Percentiles rank a stretch among this genome's conserved stretches.
These are phyloP conservation scores for Echria macrotheca DNA, from an alignment of 495 filamentous ascomycete genomes.

Conservation along the genomic window DNA sequence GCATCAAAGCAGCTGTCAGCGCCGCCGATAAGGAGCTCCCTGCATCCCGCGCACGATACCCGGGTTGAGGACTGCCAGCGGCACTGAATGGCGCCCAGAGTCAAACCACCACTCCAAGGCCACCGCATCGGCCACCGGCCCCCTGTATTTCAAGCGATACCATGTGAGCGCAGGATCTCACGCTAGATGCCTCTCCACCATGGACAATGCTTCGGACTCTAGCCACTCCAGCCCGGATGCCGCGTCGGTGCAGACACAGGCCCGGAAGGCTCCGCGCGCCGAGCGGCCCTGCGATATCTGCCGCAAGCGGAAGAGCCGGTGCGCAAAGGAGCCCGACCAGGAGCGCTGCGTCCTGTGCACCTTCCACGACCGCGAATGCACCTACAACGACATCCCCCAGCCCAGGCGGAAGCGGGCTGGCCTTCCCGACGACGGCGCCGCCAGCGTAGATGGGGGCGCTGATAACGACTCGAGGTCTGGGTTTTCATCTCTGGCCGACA, in stretches of 20 bases:
- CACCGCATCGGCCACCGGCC: background rate
- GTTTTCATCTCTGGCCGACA: too few relatives aligned
- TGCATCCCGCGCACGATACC: background rate
- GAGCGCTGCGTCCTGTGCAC: conserved; percentile 44
- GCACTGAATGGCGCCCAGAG: too few relatives aligned
- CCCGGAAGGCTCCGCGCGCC: conserved; percentile 13
- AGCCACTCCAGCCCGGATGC: conserved; percentile 20
- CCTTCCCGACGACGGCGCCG: conserved; percentile 6
- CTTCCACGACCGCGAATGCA: conserved; percentile 45
- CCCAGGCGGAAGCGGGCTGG: conserved; percentile 44
- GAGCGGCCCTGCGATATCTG: conserved; percentile 59
- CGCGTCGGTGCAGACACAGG: conserved; percentile 8
- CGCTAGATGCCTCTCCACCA: conserved; percentile 5
- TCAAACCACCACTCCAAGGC: too few relatives aligned
- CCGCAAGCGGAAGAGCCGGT: conserved; percentile 70
- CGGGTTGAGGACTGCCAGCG: too few relatives aligned
- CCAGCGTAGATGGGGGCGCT: conserved; percentile 3
- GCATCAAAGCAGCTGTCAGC: conserved; percentile 7
- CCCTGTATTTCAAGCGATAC: background rate
- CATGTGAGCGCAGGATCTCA: background rate
- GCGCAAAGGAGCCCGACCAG: conserved; percentile 59
- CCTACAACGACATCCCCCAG: conserved; percentile 47
- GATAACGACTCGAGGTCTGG: conserved; percentile 9
- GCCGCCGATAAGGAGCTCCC: conserved; percentile 7
- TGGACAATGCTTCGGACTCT: conserved; percentile 22